Base-by-base conservation (phyloP, 176 grass and related monocot genomes). In the Phyllostachys edulis region DNA sequence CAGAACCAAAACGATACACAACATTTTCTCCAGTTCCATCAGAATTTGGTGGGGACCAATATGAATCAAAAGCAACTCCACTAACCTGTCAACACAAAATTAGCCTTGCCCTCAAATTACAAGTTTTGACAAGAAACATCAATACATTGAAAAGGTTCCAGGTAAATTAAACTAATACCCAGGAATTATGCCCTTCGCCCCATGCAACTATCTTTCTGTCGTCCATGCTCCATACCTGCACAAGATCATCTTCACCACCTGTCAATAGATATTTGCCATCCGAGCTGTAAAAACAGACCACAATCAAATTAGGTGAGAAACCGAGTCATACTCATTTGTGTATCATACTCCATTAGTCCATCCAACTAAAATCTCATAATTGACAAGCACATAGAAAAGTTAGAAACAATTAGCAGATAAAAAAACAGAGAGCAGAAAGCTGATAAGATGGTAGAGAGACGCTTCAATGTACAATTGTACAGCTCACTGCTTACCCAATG, bases 121-220 rank as follows among this genome's bases (percentile, higher is more conserved):
- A 77, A 71, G 34, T 71, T 71, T 57, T 77, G 37, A 72, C 60
- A 81, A 17, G 44, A 13, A 69, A 85, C n/a, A 67, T 60, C 50
- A 66, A 70, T 40, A 56, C 49, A 55, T 37, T 52, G 12, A 63
- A 42, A 82, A 70, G 75, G 32, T 64, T 69, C 32, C 77, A 63
- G 24, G 56, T 23, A 86, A 54, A 62, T 15, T 21, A 75, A 79
- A 82, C 61, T 84, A 81, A 37, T 94, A 95, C 96, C 96, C 96
- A 98, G 29, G 96, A 98, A 92, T 93, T 98, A 91, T 98, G 96
- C 36, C 96, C 96, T 82, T 98, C 96, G 6, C 93, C 92, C 89
- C 93, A 98, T 36, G 96, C 93, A 77, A 98, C 96, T 71, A 95
- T 98, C 79, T 95, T 98, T 71, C 89, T 78, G 17, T 93, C 89